Base-by-base conservation (phyloP, 2,329 filamentous ascomycete species). In the Beauveria medogensis region DNA sequence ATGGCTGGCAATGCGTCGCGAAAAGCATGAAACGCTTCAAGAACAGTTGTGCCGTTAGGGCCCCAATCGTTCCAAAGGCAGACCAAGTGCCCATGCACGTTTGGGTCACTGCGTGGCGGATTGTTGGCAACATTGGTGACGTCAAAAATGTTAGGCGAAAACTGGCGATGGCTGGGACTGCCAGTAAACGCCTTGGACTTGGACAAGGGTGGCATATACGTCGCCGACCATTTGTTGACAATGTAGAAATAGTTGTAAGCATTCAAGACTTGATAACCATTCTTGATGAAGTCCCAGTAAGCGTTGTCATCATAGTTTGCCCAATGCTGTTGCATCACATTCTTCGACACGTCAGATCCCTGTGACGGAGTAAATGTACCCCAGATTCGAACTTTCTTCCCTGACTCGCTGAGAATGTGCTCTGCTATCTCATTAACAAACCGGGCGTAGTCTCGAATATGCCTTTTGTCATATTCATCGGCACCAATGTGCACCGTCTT, bases 401-500 rank as follows among this genome's bases (percentile, higher is more conserved):
- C 72, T 1, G 72, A 68, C 2, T 28, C 73, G 62, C 78, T 71
- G 64, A 77, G 76, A 68, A 80, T 75, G 56, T 77, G 78, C 18
- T 74, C 74, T 65, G 74, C 76, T 20, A 78, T 69, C n/a, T 74
- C 74, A 56, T 78, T 75, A 40, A 77, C 68, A 43, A 78, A 77
- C 68, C 75, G 72, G 50, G 73, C 80, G 65, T 83, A 84, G 43
- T 46, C 43, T 40, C 79, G 77, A 12, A 75, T 71, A 0, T 74
- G 78, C 0, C 77, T 71, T 0, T 71, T 73, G 0, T 74, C 71
- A 62, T 83, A 83, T 65, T 84, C 81, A 60, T 84, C 81, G 1
- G 80, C 81, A 0, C 81, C 81, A 16, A 84, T 79, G 62, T 81
- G 78, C 2, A 83, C 78, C 16, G 78, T 76, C 64, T 82, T 83